Evolutionary conservation across 345 rosid species (phyloP).

Genomic region (Triadica sebifera): DNA sequence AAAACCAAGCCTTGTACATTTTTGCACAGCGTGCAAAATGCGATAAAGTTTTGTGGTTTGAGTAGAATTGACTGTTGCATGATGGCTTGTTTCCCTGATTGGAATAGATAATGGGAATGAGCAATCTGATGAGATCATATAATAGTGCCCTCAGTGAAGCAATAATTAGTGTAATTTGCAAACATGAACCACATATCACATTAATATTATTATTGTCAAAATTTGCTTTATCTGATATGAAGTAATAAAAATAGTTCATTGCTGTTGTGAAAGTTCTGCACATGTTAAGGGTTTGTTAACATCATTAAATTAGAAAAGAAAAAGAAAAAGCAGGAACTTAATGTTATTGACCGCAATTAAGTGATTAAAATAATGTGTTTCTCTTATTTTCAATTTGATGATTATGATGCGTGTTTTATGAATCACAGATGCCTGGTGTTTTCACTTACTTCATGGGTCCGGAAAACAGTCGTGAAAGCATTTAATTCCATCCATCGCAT

Average conservation of each 20-base stretch:
- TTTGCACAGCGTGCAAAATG: constrained; percentile 72
- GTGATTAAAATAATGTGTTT: background rate
- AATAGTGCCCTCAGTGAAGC: no score
- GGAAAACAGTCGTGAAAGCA: constrained; percentile 62
- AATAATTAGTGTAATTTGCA: background rate
- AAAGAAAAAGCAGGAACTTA: background rate
- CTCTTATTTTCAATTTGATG: constrained; percentile 15
- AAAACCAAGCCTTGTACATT: constrained; percentile 66
- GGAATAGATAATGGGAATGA: constrained; percentile 6
- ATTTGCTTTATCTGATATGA: background rate
- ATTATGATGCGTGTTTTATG: constrained; percentile 12
- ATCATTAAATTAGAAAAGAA: background rate
- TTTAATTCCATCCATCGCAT: constrained; percentile 77
- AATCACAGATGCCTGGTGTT: constrained; percentile 8
- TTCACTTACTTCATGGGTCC: constrained; percentile 65
- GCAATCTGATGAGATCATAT: constrained; percentile 10
- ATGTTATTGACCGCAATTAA: background rate
- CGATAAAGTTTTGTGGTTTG: constrained; percentile 44
- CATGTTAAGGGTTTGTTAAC: background rate
- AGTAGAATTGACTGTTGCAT: constrained; percentile 59
- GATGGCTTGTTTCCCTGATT: constrained; percentile 64
- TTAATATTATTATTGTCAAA: background rate
- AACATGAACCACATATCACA: background rate
- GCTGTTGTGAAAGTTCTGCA: background rate
- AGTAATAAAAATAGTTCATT: background rate